Percentiles rank a stretch among this genome's conserved stretches.
These are phyloP conservation scores for Cordyceps tenuipes DNA, from an alignment of 2,329 filamentous ascomycete species.

Conservation along the genomic window DNA sequence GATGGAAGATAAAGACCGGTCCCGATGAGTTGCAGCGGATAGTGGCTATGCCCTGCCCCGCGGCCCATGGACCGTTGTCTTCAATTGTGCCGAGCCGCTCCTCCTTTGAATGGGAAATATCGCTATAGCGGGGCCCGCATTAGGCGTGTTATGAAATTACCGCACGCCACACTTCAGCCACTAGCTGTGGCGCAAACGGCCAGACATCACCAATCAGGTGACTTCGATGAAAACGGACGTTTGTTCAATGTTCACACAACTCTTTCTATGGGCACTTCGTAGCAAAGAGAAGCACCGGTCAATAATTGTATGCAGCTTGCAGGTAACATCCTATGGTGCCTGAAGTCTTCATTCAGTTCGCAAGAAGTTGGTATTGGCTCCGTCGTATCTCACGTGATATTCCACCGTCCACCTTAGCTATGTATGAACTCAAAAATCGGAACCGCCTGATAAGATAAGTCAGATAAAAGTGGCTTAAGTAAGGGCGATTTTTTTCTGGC, in stretches of 20 bases:
- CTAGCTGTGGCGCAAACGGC: conserved; percentile 11
- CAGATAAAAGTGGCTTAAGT: conserved; percentile 8
- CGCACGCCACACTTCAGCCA: conserved; percentile 8
- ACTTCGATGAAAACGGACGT: conserved; percentile 8
- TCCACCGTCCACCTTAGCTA: no score
- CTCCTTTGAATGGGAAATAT: conserved; percentile 2
- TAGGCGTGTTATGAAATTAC: conserved; percentile 11
- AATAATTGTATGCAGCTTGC: background rate
- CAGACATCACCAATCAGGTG: conserved; percentile 6
- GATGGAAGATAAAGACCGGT: background rate
- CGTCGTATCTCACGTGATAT: background rate
- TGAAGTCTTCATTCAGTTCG: background rate
- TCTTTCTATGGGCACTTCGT: background rate
- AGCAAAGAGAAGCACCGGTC: background rate
- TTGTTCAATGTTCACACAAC: background rate
- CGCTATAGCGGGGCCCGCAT: conserved; percentile 5
- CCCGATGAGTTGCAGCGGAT: background rate
- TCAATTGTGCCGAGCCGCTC: background rate
- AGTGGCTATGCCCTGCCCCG: background rate
- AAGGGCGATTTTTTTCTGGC: conserved; percentile 2
- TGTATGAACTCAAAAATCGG: background rate
- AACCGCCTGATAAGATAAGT: conserved; percentile 6
- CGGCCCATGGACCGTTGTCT: conserved; percentile 4
- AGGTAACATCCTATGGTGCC: background rate
- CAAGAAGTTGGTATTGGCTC: background rate